Conservation (phyloP, 2,329 filamentous ascomycete genomes). For the Alternaria burnsii region DNA sequence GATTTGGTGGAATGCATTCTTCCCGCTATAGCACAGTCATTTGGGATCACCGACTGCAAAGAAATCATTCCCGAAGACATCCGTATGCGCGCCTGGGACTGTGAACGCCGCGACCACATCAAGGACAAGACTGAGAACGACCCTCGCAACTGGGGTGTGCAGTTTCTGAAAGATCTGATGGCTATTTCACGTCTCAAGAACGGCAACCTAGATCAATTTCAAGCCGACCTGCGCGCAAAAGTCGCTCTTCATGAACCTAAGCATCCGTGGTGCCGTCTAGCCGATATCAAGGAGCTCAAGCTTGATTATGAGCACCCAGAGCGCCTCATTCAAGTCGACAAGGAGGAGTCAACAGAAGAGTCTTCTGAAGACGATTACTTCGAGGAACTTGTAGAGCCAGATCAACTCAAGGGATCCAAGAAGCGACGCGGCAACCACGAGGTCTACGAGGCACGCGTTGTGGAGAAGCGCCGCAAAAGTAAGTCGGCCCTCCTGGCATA, state of each 20-base stretch:
- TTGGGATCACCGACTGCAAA: slow-evolving; percentile 27
- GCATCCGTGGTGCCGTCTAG: slow-evolving; percentile 44
- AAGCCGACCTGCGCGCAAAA: slow-evolving; percentile 36
- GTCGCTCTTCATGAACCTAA: slow-evolving; percentile 35
- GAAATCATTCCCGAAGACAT: slow-evolving; percentile 48
- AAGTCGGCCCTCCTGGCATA: slow-evolving; percentile 11
- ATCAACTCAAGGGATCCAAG: slow-evolving; percentile 31
- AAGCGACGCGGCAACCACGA: slow-evolving; percentile 32
- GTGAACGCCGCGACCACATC: slow-evolving; percentile 46
- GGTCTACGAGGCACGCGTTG: slow-evolving; percentile 40
- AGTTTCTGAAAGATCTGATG: slow-evolving; percentile 47
- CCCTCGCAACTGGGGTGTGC: slow-evolving; percentile 48
- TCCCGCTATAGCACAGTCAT: slow-evolving; percentile 40
- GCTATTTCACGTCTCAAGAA: slow-evolving; percentile 43
- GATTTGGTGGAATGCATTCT: slow-evolving; percentile 44
- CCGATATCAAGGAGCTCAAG: slow-evolving; percentile 44
- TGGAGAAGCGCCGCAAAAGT: slow-evolving; percentile 38
- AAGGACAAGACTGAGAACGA: slow-evolving; percentile 45
- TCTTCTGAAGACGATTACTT: slow-evolving; percentile 42
- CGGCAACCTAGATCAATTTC: slow-evolving; percentile 36
- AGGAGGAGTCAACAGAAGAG: slow-evolving; percentile 23
- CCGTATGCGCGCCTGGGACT: slow-evolving; percentile 49
- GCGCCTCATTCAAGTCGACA: slow-evolving; percentile 16
- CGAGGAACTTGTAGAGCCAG: slow-evolving; percentile 41
- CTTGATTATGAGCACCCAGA: slow-evolving; percentile 40